Evolutionary conservation across 31 red algal species (phyloP).

Genomic region (Endocladia muricata): DNA sequence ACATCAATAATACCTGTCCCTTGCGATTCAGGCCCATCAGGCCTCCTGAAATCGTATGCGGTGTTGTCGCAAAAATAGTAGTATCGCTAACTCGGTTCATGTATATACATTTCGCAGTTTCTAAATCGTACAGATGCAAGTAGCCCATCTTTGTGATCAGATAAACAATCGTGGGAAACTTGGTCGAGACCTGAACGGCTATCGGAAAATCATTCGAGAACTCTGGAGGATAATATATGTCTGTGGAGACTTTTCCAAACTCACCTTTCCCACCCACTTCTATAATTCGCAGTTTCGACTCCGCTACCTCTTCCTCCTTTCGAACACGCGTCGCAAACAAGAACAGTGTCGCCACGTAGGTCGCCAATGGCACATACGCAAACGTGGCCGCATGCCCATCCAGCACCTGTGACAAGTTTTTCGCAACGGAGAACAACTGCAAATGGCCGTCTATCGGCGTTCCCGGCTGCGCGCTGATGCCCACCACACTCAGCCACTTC

Average conservation of each 20-base stretch:
- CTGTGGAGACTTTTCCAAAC: constrained; percentile 85
- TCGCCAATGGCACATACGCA: constrained; percentile 39
- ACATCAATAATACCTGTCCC: constrained; percentile 77
- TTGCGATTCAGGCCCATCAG: constrained; percentile 82
- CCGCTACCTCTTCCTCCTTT: constrained; percentile 28
- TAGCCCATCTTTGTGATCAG: constrained; percentile 93
- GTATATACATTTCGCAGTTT: constrained; percentile 82
- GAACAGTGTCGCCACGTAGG: constrained; percentile 60
- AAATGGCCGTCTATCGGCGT: constrained; percentile 66
- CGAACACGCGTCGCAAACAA: constrained; percentile 67
- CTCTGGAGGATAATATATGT: constrained; percentile 85
- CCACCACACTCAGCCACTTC: constrained; percentile 82
- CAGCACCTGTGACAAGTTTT: constrained; percentile 80
- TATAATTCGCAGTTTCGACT: constrained; percentile 80
- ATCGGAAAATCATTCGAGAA: constrained; percentile 88
- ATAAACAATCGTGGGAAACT: constrained; percentile 74
- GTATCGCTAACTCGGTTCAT: constrained; percentile 85
- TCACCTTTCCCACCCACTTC: constrained; percentile 78
- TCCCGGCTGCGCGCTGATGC: constrained; percentile 20
- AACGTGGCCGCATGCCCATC: constrained; percentile 87
- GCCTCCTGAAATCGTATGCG: constrained; percentile 73
- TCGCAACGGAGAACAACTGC: constrained; percentile 84
- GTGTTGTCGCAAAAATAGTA: constrained; percentile 71
- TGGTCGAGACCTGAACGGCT: constrained; percentile 70
- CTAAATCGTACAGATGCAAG: constrained; percentile 86